phyloP scores from a whole-genome alignment of 345 rosid genomes.

The Eucalyptus pauciflora region DNA sequence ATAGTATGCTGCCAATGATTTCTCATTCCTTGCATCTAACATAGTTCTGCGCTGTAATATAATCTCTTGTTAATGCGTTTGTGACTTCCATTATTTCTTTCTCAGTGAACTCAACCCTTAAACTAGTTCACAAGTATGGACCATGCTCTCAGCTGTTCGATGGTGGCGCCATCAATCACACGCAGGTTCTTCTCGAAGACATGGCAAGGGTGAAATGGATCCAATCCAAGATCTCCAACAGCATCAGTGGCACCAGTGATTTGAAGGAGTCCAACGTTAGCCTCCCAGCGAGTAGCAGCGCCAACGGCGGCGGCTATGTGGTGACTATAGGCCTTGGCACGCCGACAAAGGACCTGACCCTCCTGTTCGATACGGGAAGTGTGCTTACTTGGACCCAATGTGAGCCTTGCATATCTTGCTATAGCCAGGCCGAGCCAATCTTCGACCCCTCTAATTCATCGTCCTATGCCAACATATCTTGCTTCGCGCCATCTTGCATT shows the following conservation, averaged over 20 bases:
- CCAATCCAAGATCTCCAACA: not conserved
- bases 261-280: not conserved
- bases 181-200: not conserved
- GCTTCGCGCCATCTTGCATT: not conserved
- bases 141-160: not conserved
- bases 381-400: conserved; percentile 1
- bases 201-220: not conserved
- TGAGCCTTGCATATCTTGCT: not conserved
- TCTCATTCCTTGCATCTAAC: not conserved
- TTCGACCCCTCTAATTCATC: conserved; percentile 12
- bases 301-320: not conserved
- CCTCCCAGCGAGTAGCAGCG: not conserved
- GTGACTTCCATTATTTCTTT: not conserved
- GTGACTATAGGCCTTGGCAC: conserved; percentile 7
- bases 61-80: not conserved
- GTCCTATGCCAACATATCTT: not conserved
- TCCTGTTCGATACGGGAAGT: conserved; percentile 9
- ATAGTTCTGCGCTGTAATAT: not conserved
- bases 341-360: not conserved
- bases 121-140: not conserved
- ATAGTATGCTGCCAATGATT: not conserved
- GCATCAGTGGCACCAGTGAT: not conserved
- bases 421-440: not conserved
- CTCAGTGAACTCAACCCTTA: not conserved
- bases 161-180: not conserved